Percentiles rank a stretch among this genome's conserved stretches.
These are phyloP conservation scores for Tetrapisispora namnaoensis DNA, from an alignment of 805 yeast genomes.

Conservation along the genomic window DNA sequence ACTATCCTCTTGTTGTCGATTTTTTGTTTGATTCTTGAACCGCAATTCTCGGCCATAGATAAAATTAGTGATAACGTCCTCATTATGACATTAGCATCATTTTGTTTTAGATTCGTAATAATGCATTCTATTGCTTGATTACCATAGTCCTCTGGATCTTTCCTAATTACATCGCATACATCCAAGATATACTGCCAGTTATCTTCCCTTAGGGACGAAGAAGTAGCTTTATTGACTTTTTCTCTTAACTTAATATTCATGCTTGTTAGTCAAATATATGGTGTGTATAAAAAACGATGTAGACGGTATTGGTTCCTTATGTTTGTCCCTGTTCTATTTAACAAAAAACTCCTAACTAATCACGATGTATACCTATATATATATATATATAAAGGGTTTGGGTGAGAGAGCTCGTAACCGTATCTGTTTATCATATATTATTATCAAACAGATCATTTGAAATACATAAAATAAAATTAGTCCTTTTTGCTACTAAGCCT, in stretches of 20 bases:
- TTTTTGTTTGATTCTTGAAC: slow-evolving; percentile 54
- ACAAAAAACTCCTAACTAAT: too few species aligned
- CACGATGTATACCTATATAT: too few species aligned
- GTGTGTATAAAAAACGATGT: too few species aligned
- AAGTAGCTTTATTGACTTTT: slow-evolving; percentile 45
- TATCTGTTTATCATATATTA: too few species aligned
- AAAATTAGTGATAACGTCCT: slow-evolving; percentile 46
- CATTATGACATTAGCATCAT: slow-evolving; percentile 57
- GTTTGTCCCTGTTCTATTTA: too few species aligned
- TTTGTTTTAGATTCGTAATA: slow-evolving; percentile 37
- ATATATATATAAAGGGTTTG: too few species aligned
- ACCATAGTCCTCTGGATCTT: slow-evolving; percentile 49
- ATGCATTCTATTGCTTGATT: slow-evolving; percentile 34
- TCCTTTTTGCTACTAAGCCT: too few species aligned
- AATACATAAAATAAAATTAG: too few species aligned
- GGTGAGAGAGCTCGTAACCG: too few species aligned
- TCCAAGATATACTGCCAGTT: slow-evolving; percentile 58
- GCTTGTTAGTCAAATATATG: neutral
- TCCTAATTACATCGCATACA: slow-evolving; percentile 56
- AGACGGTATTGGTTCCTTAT: too few species aligned
- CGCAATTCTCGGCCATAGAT: slow-evolving; percentile 69
- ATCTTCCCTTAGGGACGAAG: slow-evolving; percentile 50
- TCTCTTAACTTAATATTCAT: slow-evolving; percentile 5
- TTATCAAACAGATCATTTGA: too few species aligned
- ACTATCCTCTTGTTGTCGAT: slow-evolving; percentile 52